Conservation (phyloP, 2,329 filamentous ascomycete genomes). For the Aspergillus aculeatinus region DNA sequence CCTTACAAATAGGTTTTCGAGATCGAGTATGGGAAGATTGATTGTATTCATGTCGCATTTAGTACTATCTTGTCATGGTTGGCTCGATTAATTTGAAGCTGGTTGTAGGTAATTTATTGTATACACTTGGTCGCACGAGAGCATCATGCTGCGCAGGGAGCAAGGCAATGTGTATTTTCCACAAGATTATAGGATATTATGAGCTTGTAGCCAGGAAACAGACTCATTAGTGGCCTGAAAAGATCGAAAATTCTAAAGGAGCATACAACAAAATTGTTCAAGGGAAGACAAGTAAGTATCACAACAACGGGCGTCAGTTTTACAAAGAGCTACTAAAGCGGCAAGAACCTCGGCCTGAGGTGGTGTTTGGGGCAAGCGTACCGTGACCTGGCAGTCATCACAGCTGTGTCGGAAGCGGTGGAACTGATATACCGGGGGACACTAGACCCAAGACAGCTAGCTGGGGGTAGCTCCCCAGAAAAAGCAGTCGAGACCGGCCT, state of each 20-base stretch:
- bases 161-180: background rate
- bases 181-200: background rate
- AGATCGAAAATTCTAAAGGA: rapidly evolving
- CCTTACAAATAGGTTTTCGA: background rate
- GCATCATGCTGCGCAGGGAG: background rate
- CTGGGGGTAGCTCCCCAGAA: background rate
- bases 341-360: no score
- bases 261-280: background rate
- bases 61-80: background rate
- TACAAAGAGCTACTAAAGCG: no score
- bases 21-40: background rate
- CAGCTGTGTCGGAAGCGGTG: background rate
- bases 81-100: background rate
- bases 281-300: background rate
- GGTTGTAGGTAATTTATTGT: background rate
- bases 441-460: background rate
- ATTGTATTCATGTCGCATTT: background rate
- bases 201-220: background rate
- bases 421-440: background rate
- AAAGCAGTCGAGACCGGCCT: background rate
- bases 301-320: no score
- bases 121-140: background rate
- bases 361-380: background rate
- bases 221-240: no score
- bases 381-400: background rate